Base-by-base conservation (phyloP, 805 yeast genomes). In the Saccharomycopsis sp. region DNA sequence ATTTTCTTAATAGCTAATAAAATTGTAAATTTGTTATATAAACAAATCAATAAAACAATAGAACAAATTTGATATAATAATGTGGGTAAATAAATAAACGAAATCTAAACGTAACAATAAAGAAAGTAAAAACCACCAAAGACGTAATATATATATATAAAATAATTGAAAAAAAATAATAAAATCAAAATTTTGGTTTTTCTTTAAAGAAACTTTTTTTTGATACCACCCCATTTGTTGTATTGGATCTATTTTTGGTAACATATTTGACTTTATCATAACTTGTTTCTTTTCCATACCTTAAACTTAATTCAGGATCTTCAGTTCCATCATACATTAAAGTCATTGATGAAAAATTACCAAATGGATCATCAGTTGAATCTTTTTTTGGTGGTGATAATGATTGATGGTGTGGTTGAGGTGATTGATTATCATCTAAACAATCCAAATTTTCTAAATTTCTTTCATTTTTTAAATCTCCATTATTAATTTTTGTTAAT, bases 331-430 rank as follows among this genome's bases (percentile, higher is more conserved):
- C 79, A 55, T 85, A 87, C 51, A 83, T 82, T 51, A 87, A 66
- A 5, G 95, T 85, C 57, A 87, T 82, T 0, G 96, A 86, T 54
- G 78, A 83, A 61, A 87, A 87, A 53, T 76, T 75, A 37, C 76
- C 81, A 58, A 87, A 87, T 2, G 96, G 96, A 58, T 87, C 95
- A 21, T 63, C 63, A 19, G 28, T 12, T 12, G 30, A 31, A 3
- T 28, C 36, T 5, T 14, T 15, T 12, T 18, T 12, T 6, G 26
- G 9, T 17, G 52, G 27, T 45, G 49, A 4, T 20, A 26, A 34
- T 5, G 37, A 9, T 10, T 23, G 10, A 2, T 25, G n/a, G 9
- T 19, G 14, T 8, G 17, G 23, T 5, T 31, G 6, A 5, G 20
- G 8, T 4, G 31, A 12, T 12, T 35, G 29, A 15, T 44, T 39